Percentiles rank a stretch among this genome's conserved stretches.
phyloP scores from a whole-genome alignment of 306 rosid species.

The Casuarina glauca region DNA sequence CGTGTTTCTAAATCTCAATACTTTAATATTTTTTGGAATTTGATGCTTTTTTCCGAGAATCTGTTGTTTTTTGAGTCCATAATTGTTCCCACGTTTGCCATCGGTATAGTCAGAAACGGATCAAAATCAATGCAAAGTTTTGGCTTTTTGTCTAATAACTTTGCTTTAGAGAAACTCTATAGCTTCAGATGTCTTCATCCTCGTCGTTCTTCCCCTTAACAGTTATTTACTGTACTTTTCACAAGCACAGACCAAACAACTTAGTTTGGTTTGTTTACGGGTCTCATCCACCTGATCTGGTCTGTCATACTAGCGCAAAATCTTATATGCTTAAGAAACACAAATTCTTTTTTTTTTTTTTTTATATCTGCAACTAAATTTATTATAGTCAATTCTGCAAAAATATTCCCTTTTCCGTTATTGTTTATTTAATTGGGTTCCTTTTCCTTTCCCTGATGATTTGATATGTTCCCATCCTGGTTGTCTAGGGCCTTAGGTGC shows the following conservation, averaged over 20 bases:
- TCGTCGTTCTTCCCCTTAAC: background rate
- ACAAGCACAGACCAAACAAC: background rate
- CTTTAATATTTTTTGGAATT: background rate
- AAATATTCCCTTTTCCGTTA: background rate
- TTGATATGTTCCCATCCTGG: background rate
- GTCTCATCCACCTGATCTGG: background rate
- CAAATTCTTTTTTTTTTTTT: background rate
- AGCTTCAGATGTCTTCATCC: background rate
- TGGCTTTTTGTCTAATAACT: background rate
- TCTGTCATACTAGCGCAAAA: background rate
- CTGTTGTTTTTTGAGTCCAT: background rate
- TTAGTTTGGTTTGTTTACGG: background rate
- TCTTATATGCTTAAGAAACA: background rate
- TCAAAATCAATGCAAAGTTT: background rate
- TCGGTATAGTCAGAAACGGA: background rate
- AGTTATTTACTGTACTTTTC: background rate
- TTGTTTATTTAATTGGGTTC: background rate
- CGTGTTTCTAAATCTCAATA: background rate
- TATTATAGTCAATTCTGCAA: background rate
- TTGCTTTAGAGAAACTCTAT: background rate
- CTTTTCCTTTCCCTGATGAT: background rate
- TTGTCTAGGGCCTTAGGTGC: background rate
- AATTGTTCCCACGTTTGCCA: background rate
- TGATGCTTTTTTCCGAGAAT: background rate
- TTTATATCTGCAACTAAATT: background rate